Evolutionary conservation across 2,329 filamentous ascomycete genomes (phyloP), one percentile per base, ranked within the genome.

Genomic region (Fusarium piperis): DNA sequence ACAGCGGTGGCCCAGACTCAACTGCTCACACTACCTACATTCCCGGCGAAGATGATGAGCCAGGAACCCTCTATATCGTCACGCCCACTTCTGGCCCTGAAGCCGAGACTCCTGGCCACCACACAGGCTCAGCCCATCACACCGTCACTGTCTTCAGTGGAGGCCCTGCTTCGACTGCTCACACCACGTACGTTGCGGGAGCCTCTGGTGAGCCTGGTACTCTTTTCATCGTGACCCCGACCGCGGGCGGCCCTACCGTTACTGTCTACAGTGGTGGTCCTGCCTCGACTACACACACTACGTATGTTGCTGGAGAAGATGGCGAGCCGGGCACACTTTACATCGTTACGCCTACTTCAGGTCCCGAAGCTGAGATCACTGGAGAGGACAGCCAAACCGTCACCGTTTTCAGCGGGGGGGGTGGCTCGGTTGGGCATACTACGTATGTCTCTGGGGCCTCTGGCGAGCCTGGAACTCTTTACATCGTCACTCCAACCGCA

Each of bases 11-110:
- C 3, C 41, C 65, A 23, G 65, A 12, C 0, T 52, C 63, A 0
- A 51, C 51, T 5, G n/a, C 53, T 1, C 26, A 46, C 6, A 53
- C 68, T 2, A 44, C 59, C 2, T 39, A 70, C 11, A 16, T 39
- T 0, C 55, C 67, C 2, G 20, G 23, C 0, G 38, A 55, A 0
- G 44, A 58, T 0, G 64, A 38, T 0, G 63, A 57, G 0, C 44
- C 68, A 1, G 68, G 67, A 1, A 67, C 67, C 0, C 30, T 70
- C 3, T 38, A 70, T 0, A 32, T 70, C 2, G 38, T 67, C 6
- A 70, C 67, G 0, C 67, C 67, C 3, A 70, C 67, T 6, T 18
- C 39, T 8, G 12, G 15, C 4, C 23, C 53, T 8, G 18, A 23
- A 12, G n/a, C 51, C 13, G 23, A 4, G 13, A 26, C 53, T 15